Conservation (phyloP, 2,329 filamentous ascomycete genomes). For the Zymoseptoria tritici region DNA sequence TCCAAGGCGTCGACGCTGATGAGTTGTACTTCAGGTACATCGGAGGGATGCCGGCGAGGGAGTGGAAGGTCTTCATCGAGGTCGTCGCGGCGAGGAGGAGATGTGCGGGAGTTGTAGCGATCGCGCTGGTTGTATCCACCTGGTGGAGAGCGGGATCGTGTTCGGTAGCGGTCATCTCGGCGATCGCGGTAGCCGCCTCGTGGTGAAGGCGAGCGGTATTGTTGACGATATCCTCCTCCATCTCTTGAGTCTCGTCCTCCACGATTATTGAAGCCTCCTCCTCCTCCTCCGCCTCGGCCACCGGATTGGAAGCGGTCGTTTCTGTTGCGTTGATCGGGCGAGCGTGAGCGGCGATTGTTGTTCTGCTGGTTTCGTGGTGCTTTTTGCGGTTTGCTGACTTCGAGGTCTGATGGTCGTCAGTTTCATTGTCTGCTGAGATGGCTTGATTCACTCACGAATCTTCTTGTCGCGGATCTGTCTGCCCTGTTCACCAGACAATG, state of each 20-base stretch:
- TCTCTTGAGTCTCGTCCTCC: slow-evolving; percentile 44
- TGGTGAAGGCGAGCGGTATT: slow-evolving; percentile 40
- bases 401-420: slow-evolving; percentile 39
- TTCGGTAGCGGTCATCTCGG: slow-evolving; percentile 30
- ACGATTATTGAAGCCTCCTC: slow-evolving; percentile 30
- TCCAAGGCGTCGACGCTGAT: slow-evolving; percentile 72
- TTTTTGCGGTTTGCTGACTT: slow-evolving; percentile 78
- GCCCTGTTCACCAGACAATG: slow-evolving; percentile 72
- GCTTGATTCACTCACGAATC: slow-evolving; percentile 62
- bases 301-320: slow-evolving; percentile 41
- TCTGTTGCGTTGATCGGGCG: slow-evolving; percentile 52
- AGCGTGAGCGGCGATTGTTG: slow-evolving; percentile 45
- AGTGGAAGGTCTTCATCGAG: slow-evolving; percentile 59
- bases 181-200: slow-evolving; percentile 31
- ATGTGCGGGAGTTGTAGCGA: slow-evolving; percentile 34
- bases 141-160: slow-evolving; percentile 28
- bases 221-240: slow-evolving; percentile 53
- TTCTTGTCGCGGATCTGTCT: slow-evolving; percentile 78
- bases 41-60: slow-evolving; percentile 61
- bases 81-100: slow-evolving; percentile 59
- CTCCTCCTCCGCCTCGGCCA: slow-evolving; percentile 10
- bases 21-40: slow-evolving; percentile 85
- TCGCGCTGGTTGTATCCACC: slow-evolving; percentile 43
- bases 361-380: slow-evolving; percentile 28
- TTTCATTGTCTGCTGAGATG: slow-evolving; percentile 11